Conservation (phyloP, 2,329 filamentous ascomycete species). For the Trichoderma citrinoviride region DNA sequence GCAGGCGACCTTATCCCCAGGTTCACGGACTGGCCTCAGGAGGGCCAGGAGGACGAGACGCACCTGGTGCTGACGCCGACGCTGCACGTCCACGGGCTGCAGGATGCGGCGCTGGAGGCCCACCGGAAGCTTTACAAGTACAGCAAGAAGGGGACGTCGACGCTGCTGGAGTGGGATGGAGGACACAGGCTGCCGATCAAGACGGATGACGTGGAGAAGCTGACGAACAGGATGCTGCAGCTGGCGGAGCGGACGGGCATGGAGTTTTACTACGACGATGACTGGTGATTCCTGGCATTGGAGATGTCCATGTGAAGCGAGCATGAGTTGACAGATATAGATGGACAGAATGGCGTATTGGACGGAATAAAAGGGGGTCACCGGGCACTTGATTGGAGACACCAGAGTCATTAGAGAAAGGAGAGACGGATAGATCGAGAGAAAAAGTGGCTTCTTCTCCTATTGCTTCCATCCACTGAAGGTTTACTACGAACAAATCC, state of each 20-base stretch:
- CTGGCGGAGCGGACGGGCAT: constrained; percentile 26
- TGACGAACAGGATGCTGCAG: constrained; percentile 30
- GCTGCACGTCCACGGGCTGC: constrained; percentile 46
- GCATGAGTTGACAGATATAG: not conserved
- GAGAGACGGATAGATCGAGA: no score
- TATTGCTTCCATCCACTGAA: no score
- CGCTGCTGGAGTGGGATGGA: constrained; percentile 70
- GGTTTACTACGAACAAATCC: not conserved
- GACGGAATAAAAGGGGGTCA: not conserved
- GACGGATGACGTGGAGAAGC: constrained; percentile 57
- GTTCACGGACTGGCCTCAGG: constrained; percentile 43
- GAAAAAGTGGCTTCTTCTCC: no score
- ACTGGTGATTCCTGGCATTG: not conserved
- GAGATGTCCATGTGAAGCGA: not conserved
- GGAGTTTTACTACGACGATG: not conserved
- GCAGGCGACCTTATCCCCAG: constrained; percentile 27
- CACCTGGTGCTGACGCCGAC: constrained; percentile 37
- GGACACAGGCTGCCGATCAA: constrained; percentile 70
- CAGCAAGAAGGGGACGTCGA: constrained; percentile 53
- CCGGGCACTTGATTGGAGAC: no score
- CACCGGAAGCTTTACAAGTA: constrained; percentile 53
- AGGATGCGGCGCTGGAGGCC: constrained; percentile 60
- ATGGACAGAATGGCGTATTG: not conserved
- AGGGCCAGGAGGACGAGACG: constrained; percentile 35
- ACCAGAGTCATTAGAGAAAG: no score